These are phyloP conservation scores for Aspergillus haitiensis DNA, from an alignment of 495 filamentous ascomycete genomes.

Conservation along the genomic window DNA sequence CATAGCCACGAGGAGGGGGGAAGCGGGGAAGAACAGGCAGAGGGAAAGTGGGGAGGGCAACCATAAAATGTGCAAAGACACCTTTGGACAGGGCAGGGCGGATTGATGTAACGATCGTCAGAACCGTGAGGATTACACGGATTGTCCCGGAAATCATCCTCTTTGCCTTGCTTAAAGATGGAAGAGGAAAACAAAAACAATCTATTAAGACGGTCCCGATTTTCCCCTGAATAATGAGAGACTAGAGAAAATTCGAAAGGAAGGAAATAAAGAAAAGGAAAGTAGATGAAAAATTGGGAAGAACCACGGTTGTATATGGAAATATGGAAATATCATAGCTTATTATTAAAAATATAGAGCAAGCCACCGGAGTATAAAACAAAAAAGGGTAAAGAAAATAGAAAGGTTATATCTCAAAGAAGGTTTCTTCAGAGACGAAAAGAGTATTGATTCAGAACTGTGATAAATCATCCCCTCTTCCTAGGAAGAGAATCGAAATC, in stretches of 20 bases:
- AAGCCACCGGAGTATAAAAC: constrained; percentile 3
- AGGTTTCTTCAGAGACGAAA: not conserved
- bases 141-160: not conserved
- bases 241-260: not conserved
- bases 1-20: not conserved
- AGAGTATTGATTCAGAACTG: not conserved
- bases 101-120: constrained; percentile 1
- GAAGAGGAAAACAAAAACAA: too few relatives aligned
- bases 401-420: not conserved
- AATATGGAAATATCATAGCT: not conserved
- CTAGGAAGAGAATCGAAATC: not conserved
- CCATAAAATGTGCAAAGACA: constrained; percentile 18
- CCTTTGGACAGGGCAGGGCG: constrained; percentile 3
- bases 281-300: too few relatives aligned
- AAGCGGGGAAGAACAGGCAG: not conserved
- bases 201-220: too few relatives aligned
- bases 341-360: not conserved
- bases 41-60: not conserved
- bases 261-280: not conserved
- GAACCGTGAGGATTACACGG: not conserved
- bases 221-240: not conserved
- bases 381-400: not conserved
- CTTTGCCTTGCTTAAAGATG: not conserved
- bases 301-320: too few relatives aligned
- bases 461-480: not conserved